A percentile compares a stretch with the other conserved stretches of the same genome.
Evolutionary conservation across 148 eudicot species (phyloP).

Genomic region (Selenicereus undatus): DNA sequence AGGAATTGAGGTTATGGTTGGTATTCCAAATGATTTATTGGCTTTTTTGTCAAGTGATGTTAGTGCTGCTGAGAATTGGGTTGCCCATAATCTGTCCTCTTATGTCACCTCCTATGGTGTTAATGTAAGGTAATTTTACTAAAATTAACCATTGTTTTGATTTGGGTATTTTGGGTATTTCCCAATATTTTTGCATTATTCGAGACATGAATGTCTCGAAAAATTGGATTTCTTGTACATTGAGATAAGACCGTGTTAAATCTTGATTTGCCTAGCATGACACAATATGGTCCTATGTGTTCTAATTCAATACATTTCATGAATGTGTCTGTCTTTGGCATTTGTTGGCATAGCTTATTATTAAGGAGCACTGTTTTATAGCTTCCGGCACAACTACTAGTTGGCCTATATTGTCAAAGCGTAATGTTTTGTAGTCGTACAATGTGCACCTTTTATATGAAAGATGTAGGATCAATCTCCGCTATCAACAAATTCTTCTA

Average conservation of each 20-base stretch:
- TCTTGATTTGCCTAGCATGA: not conserved
- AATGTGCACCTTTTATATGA: too few relatives aligned
- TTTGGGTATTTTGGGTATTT: not conserved
- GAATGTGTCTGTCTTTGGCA: not conserved
- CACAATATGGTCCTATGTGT: not conserved
- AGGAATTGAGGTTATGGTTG: slow-evolving; percentile 79
- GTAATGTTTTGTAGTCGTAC: too few relatives aligned
- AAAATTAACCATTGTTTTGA: not conserved
- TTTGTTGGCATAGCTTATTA: not conserved
- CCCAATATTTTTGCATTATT: not conserved
- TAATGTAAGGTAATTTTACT: slow-evolving; percentile 43
- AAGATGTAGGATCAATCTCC: too few relatives aligned
- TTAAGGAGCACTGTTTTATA: too few relatives aligned
- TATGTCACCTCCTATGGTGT: slow-evolving; percentile 57
- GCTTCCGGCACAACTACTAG: too few relatives aligned
- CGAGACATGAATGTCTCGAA: too few relatives aligned
- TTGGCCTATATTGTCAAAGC: too few relatives aligned
- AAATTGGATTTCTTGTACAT: not conserved
- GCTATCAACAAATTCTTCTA: too few relatives aligned
- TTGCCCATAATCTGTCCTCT: slow-evolving; percentile 58
- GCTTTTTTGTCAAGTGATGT: slow-evolving; percentile 40
- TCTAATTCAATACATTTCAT: too few relatives aligned
- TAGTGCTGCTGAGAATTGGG: slow-evolving; percentile 79
- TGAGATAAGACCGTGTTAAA: not conserved
- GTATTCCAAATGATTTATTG: slow-evolving; percentile 80